phyloP scores from a whole-genome alignment of 306 rosid species.

The Fagus crenata region DNA sequence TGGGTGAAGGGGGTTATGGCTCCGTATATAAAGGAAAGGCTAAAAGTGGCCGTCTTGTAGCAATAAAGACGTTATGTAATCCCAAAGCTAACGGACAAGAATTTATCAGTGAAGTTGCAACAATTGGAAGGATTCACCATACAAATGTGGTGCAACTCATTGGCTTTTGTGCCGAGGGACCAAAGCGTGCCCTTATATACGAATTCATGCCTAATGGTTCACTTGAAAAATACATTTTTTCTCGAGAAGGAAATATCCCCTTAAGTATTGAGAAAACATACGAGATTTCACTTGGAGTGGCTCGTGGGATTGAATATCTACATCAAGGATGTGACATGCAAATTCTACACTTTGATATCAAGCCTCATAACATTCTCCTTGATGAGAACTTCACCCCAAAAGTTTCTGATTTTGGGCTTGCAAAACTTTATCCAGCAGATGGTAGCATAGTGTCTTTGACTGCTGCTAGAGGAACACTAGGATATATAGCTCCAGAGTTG shows the following conservation, averaged over 20 bases:
- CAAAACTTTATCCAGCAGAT: slow-evolving; percentile 1
- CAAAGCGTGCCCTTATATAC: slow-evolving; percentile 24
- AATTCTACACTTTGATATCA: slow-evolving; percentile 32
- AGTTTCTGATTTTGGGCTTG: slow-evolving; percentile 32
- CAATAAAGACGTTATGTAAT: slow-evolving; percentile 14
- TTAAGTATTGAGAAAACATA: slow-evolving; percentile 1
- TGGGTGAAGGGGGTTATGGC: slow-evolving; percentile 29
- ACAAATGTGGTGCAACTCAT: slow-evolving; percentile 19
- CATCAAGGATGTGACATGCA: slow-evolving; percentile 32
- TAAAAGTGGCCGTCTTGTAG: slow-evolving; percentile 20
- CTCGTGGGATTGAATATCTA: slow-evolving; percentile 20
- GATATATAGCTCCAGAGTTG: slow-evolving; percentile 32
- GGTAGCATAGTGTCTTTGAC: slow-evolving; percentile 6
- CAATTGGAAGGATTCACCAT: slow-evolving; percentile 21
- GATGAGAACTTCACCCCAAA: slow-evolving; percentile 16
- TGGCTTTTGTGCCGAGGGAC: slow-evolving; percentile 21
- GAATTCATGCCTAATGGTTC: slow-evolving; percentile 29
- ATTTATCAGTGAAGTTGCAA: slow-evolving; percentile 14
- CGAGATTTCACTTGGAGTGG: slow-evolving; percentile 26
- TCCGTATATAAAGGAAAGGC: slow-evolving; percentile 14
- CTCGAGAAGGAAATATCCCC: neutral
- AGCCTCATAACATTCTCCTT: slow-evolving; percentile 22
- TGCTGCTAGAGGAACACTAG: slow-evolving; percentile 21
- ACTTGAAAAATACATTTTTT: slow-evolving; percentile 26
- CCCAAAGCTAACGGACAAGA: slow-evolving; percentile 28